Evolutionary conservation across 106 monocot genomes (phyloP), one percentile per base, ranked within the genome.

Genomic region (Cymbidium sinense): DNA sequence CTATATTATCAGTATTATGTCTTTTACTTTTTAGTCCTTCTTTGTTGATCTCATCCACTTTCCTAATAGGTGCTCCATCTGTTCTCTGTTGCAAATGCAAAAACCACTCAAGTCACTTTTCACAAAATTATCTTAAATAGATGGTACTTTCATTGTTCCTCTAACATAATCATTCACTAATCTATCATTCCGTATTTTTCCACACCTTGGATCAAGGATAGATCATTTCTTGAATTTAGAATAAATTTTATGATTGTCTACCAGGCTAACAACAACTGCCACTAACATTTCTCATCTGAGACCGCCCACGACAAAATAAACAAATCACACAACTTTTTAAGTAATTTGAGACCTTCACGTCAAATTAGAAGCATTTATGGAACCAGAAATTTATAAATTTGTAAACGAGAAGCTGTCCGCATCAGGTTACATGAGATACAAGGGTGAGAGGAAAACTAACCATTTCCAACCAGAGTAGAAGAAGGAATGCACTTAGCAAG

Each of bases 401-500:
- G 13, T 47, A 47, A 47, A 47, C 47, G 13, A 47, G 2, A 23
- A 23, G 58, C 2, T 5, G 58, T 58, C 58, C 58, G 11, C 31
- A 12, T 3, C 31, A 33, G 15, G 67, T 13, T 0, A 67, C 67
- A 67, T 13, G 67, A 33, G 2, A 67, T 17, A 31, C 15, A 31
- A 67, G 31, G 67, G 17, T 33, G 67, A n/a, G 29, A 81, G 34
- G n/a, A 37, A 7, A 73, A 23, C 77, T 70, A 36, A 70, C 81
- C 82, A 70, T 62, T 41, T 27, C 50, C 78, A 67, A 47, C 18
- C n/a, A 23, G 3, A 43, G 74, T 0, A 23, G 36, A 70, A 20
- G 65, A 71, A n/a, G 70, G 73, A 36, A 25, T 52, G 70, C 64
- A 81, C 8, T 79, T 81, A 18, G 81, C 83, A 34, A 95, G 70